Conservation (phyloP, 78 protist species). For the Planoprotostelium fungivorum region DNA sequence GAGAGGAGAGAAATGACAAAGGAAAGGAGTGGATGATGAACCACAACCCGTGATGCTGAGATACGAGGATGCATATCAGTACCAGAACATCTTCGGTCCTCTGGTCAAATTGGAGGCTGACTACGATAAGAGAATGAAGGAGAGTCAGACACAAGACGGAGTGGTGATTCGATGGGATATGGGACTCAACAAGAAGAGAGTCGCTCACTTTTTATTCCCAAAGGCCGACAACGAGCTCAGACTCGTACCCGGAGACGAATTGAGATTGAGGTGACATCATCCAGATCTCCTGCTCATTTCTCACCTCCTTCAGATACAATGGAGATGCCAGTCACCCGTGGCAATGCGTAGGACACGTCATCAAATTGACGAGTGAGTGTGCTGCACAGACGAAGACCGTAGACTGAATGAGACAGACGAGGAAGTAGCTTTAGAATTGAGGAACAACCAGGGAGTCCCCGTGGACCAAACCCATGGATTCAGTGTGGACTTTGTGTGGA, state of each 20-base stretch:
- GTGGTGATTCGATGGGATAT: conserved; percentile 88
- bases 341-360: conserved; percentile 76
- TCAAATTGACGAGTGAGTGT: conserved; percentile 3
- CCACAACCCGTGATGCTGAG: conserved; percentile 36
- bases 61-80: conserved; percentile 91
- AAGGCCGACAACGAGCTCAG: conserved; percentile 63
- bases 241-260: conserved; percentile 86
- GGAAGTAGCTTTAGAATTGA: conserved; percentile 84
- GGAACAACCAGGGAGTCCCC: conserved; percentile 35
- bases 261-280: conserved; percentile 21
- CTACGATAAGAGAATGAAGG: conserved; percentile 75
- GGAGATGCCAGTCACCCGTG: conserved; percentile 48
- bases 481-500: conserved; percentile 93
- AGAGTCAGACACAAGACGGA: conserved; percentile 55
- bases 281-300: too few species aligned
- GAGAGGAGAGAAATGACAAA: too few species aligned
- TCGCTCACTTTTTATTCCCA: conserved; percentile 81
- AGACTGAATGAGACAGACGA: conserved; percentile 17
- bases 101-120: conserved; percentile 92
- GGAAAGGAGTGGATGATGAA: conserved; percentile 2
- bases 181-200: conserved; percentile 69
- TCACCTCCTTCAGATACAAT: neutral
- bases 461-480: conserved; percentile 37
- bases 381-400: conserved; percentile 1
- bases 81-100: conserved; percentile 84